Evolutionary conservation across 163 green algal genomes (phyloP).

Genomic region (Volvox carteri): DNA sequence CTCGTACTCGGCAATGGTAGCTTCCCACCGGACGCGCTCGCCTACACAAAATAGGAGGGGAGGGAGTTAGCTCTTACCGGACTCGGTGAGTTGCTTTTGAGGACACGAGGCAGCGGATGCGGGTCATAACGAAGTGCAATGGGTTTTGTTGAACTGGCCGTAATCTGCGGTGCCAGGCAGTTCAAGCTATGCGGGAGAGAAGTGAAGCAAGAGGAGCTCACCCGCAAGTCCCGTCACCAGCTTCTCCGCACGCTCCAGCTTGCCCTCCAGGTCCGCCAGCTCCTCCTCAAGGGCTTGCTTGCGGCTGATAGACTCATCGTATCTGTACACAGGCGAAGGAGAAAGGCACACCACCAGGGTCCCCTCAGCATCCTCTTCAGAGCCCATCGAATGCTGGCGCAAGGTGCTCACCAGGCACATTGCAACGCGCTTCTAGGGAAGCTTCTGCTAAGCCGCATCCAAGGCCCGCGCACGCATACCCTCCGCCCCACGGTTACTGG

Average conservation of each 20-base stretch:
- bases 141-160: background rate
- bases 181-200: background rate
- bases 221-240: constrained; percentile 87
- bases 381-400: no score
- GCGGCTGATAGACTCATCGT: constrained; percentile 82
- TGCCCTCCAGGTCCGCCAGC: constrained; percentile 87
- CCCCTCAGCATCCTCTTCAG: no score
- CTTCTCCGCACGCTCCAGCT: constrained; percentile 90
- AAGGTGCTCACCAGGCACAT: no score
- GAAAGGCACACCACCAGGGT: no score
- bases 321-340: no score
- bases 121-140: background rate
- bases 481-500: no score
- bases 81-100: no score
- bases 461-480: no score
- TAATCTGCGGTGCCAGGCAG: background rate
- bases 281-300: constrained; percentile 90
- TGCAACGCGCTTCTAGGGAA: no score
- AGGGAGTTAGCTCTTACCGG: no score
- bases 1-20: constrained; percentile 80
- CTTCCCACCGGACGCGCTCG: constrained; percentile 84
- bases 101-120: no score
- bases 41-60: constrained; percentile 60
- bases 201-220: constrained; percentile 53
- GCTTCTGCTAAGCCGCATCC: no score